Evolutionary conservation across 208 protist genomes (phyloP).

Genomic region (Crithidia brevicula): DNA sequence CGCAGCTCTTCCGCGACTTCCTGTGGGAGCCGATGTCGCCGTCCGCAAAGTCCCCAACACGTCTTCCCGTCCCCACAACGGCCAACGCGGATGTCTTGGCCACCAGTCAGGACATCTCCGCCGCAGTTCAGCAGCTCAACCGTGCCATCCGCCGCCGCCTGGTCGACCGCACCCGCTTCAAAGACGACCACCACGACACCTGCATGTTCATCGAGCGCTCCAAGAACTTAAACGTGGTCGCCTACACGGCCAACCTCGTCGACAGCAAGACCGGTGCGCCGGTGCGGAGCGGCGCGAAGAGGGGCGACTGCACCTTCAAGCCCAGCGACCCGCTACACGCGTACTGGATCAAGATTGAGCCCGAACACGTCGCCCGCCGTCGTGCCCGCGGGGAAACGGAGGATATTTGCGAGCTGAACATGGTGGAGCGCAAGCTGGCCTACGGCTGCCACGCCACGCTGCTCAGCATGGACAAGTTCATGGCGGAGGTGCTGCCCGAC

Average conservation of each 20-base stretch:
- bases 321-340: conserved; percentile 58
- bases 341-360: conserved; percentile 80
- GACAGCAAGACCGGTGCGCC: conserved; percentile 23
- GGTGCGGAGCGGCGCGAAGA: conserved; percentile 28
- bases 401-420: conserved; percentile 66
- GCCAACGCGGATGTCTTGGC: conserved; percentile 71
- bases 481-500: conserved; percentile 30
- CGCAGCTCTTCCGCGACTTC: conserved; percentile 42
- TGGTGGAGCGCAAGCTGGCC: conserved; percentile 72
- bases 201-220: conserved; percentile 86
- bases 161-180: conserved; percentile 56
- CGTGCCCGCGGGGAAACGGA: conserved; percentile 42
- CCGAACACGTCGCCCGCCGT: conserved; percentile 50
- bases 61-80: conserved; percentile 52
- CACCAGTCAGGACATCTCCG: conserved; percentile 47
- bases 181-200: conserved; percentile 70
- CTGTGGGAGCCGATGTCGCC: conserved; percentile 28
- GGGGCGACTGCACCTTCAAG: conserved; percentile 40
- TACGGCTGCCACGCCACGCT: conserved; percentile 66
- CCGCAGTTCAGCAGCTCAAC: conserved; percentile 61
- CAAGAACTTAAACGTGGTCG: conserved; percentile 84
- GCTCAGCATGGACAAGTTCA: conserved; percentile 31
- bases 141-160: conserved; percentile 37
- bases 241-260: conserved; percentile 56
- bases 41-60: conserved; percentile 30